These are phyloP conservation scores for Termitomyces sp. DNA, from an alignment of 768 basidiomycete genomes.

Conservation along the genomic window DNA sequence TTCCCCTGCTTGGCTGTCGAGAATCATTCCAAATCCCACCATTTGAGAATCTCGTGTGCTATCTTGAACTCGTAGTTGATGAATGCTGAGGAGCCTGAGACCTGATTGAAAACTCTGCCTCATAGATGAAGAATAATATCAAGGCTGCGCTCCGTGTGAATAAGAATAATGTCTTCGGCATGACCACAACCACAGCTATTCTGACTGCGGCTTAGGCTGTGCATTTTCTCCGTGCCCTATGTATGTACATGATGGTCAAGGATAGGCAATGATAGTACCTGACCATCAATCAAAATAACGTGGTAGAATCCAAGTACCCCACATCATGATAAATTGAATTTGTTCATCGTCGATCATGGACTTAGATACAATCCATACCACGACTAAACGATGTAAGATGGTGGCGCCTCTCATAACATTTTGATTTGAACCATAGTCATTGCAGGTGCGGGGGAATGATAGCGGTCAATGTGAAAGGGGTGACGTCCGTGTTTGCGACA, in stretches of 20 bases:
- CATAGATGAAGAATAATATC: not conserved
- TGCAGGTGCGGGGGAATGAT: no score
- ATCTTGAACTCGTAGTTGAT: not conserved
- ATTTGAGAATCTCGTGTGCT: not conserved
- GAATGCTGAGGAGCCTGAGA: not conserved
- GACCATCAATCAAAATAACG: no score
- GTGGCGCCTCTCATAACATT: not conserved
- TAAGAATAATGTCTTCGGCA: no score
- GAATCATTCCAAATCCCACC: slow-evolving; percentile 5
- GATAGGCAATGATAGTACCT: no score
- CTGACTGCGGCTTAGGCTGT: not conserved
- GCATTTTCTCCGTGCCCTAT: not conserved
- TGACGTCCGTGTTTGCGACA: no score
- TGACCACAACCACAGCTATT: not conserved
- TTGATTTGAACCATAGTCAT: no score
- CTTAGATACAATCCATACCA: not conserved
- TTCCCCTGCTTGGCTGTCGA: slow-evolving; percentile 2
- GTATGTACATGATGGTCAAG: not conserved
- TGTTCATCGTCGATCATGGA: no score
- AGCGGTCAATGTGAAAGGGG: no score
- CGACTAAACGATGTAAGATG: not conserved
- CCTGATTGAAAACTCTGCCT: not conserved
- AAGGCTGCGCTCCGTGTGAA: slow-evolving; percentile 11
- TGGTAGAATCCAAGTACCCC: no score
- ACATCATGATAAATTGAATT: no score